Evolutionary conservation across 2,329 filamentous ascomycete genomes (phyloP).

Genomic region (Trichoderma pleuroti): DNA sequence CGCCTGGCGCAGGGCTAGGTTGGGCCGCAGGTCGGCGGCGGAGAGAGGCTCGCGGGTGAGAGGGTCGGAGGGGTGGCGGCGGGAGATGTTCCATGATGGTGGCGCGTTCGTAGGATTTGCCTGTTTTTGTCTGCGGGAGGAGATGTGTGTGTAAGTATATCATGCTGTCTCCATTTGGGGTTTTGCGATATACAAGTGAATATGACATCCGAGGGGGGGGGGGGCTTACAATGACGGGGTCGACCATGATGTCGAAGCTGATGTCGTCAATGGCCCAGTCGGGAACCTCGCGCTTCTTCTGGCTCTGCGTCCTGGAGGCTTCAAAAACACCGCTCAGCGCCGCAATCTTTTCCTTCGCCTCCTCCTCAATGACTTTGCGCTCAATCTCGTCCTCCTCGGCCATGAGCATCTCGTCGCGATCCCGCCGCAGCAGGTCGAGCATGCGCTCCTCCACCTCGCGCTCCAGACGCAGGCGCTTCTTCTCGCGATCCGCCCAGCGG

Average conservation of each 20-base stretch:
- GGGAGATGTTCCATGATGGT: constrained; percentile 84
- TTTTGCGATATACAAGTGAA: neutral
- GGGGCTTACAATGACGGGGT: constrained; percentile 56
- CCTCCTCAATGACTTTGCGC: constrained; percentile 44
- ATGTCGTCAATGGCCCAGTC: constrained; percentile 78
- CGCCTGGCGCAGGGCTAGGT: constrained; percentile 75
- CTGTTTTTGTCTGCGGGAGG: constrained; percentile 64
- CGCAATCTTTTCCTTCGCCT: constrained; percentile 46
- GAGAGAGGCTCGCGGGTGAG: constrained; percentile 73
- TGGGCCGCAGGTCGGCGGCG: constrained; percentile 70
- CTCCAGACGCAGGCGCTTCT: constrained; percentile 52
- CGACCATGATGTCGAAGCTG: constrained; percentile 69
- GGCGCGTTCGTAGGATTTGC: constrained; percentile 84
- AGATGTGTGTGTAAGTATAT: neutral
- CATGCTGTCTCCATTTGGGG: neutral
- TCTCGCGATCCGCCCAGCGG: constrained; percentile 76
- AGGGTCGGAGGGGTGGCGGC: constrained; percentile 71
- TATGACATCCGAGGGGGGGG: neutral
- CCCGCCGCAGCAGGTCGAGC: constrained; percentile 47
- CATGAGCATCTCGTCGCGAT: constrained; percentile 42
- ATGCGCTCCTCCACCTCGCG: constrained; percentile 59
- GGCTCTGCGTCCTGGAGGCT: constrained; percentile 41
- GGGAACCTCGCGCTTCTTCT: constrained; percentile 59
- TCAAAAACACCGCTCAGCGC: constrained; percentile 51
- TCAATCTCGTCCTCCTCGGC: constrained; percentile 45